Conservation (phyloP, 441 rosid genomes). For the Bocquillonia castaneifolia region DNA sequence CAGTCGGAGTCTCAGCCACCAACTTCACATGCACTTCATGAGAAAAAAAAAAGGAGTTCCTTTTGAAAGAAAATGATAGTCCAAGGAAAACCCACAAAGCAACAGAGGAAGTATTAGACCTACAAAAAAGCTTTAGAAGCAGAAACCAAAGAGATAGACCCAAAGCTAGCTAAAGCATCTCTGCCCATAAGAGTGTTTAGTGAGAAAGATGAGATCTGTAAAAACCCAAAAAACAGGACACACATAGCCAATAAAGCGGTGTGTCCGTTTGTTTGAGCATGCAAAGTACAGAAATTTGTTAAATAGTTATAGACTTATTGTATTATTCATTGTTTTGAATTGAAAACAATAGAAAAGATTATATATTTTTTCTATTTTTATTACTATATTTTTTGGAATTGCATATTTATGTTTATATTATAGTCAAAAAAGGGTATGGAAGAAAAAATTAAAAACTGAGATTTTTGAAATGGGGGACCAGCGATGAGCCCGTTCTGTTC, state of each 20-base stretch:
- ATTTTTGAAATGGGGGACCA: conserved; percentile 26
- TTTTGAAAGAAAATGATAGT: conserved; percentile 47
- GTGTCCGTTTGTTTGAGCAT: conserved; percentile 51
- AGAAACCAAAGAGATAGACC: conserved; percentile 11
- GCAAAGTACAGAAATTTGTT: conserved; percentile 23
- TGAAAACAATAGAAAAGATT: not conserved
- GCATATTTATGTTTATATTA: not conserved
- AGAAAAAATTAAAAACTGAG: conserved; percentile 14
- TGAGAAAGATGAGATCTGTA: conserved; percentile 13
- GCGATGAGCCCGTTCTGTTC: conserved; percentile 16
- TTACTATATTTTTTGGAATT: not conserved
- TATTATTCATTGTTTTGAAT: not conserved
- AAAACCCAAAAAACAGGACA: conserved; percentile 31
- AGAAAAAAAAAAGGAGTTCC: conserved; percentile 30
- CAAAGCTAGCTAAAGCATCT: conserved; percentile 10
- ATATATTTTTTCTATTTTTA: not conserved
- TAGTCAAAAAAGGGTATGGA: not conserved
- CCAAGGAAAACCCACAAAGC: conserved; percentile 23
- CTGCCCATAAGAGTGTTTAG: not conserved
- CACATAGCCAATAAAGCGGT: conserved; percentile 37
- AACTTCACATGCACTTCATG: conserved; percentile 69
- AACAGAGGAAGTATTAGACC: conserved; percentile 6
- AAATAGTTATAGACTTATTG: conserved; percentile 1
- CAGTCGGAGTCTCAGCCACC: conserved; percentile 28
- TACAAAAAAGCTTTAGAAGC: conserved; percentile 4